Percentiles rank a stretch among this genome's conserved stretches.
These are phyloP conservation scores for Ilyonectria mors-panacis DNA, from an alignment of 2,329 filamentous ascomycete genomes.

Conservation along the genomic window DNA sequence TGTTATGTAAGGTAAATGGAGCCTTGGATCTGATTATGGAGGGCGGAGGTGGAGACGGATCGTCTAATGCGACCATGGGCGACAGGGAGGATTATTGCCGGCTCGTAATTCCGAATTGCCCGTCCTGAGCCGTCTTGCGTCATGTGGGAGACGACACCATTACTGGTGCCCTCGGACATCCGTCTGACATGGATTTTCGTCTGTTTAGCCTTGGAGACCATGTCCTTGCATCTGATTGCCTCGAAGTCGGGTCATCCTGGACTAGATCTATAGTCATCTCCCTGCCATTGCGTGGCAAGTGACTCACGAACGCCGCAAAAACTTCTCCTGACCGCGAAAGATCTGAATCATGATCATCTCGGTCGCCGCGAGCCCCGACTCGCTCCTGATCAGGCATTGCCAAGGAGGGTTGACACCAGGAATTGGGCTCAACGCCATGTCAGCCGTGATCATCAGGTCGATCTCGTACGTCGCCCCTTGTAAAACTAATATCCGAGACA, in stretches of 20 bases:
- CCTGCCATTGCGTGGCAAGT: too few relatives aligned
- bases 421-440: neutral
- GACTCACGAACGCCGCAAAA: neutral
- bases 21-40: conserved; percentile 35
- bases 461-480: neutral
- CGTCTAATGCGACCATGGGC: conserved; percentile 15
- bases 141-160: conserved; percentile 1
- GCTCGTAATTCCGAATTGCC: conserved; percentile 39
- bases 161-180: conserved; percentile 9
- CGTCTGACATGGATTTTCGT: conserved; percentile 5
- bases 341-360: neutral
- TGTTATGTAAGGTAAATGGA: conserved; percentile 19
- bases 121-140: neutral
- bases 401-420: neutral
- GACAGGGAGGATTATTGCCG: conserved; percentile 38
- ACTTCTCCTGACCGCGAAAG: neutral
- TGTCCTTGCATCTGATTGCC: neutral
- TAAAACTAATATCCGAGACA: neutral
- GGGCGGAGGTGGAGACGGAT: conserved; percentile 22
- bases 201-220: neutral
- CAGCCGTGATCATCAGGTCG: neutral
- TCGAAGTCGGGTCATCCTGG: neutral
- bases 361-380: neutral
- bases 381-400: neutral
- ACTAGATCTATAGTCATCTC: neutral